These are phyloP conservation scores for Eimeria sp. DNA, from an alignment of 169 alveolate species.

Conservation along the genomic window DNA sequence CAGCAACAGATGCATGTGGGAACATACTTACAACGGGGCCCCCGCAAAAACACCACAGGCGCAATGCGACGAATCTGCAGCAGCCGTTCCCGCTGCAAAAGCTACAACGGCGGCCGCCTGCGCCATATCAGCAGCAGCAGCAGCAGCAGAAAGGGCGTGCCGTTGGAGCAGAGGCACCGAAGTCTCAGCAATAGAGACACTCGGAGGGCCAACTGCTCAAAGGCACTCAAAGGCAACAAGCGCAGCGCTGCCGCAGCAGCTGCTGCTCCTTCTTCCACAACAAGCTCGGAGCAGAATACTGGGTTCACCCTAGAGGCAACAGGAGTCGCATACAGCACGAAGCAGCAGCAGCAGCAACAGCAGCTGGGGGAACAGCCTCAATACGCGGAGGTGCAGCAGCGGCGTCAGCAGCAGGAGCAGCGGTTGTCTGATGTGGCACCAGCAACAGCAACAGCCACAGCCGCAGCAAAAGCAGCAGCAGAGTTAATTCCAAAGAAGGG, in stretches of 20 bases:
- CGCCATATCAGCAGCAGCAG: neutral
- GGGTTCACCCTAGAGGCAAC: neutral
- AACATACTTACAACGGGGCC: neutral
- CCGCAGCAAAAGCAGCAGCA: neutral
- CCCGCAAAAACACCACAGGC: neutral
- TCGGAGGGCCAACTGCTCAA: neutral
- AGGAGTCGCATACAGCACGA: neutral
- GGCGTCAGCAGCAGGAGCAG: too few relatives aligned
- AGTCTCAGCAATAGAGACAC: neutral
- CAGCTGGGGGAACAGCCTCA: too few relatives aligned
- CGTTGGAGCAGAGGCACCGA: neutral
- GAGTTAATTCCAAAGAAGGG: neutral
- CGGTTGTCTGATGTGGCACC: neutral
- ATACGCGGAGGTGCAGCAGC: too few relatives aligned
- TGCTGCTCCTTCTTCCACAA: neutral
- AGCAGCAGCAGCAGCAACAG: conserved; percentile 9
- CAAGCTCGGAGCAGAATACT: neutral
- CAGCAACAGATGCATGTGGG: too few relatives aligned
- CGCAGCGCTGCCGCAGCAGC: neutral
- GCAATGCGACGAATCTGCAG: neutral
- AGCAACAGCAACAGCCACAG: neutral
- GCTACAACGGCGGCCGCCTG: neutral
- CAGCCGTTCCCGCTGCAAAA: neutral
- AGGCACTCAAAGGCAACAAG: neutral
- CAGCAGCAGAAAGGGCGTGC: neutral